phyloP scores from a whole-genome alignment of 75 land plant genomes.

The Ceratopteris richardii region DNA sequence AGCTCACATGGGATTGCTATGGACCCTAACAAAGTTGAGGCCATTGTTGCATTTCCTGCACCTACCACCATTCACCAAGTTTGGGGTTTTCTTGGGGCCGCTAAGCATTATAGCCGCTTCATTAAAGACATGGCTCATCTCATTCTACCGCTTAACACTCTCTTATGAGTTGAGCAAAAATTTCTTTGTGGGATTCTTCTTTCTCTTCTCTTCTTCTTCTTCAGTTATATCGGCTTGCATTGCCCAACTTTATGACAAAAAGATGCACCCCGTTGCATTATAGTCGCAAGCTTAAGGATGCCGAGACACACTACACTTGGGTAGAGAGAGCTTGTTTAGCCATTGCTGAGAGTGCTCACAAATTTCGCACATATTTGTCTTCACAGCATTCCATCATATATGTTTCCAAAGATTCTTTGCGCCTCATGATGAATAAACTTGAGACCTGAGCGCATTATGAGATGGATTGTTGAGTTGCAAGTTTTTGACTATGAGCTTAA shows the following conservation, averaged over 20 bases:
- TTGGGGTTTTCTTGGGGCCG: slow-evolving; percentile 13
- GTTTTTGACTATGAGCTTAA: not conserved
- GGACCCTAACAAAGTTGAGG: slow-evolving; percentile 12
- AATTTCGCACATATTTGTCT: not conserved
- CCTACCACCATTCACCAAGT: slow-evolving; percentile 8
- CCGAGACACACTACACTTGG: slow-evolving; percentile 7
- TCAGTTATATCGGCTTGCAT: slow-evolving; percentile 1
- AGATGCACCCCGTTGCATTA: not conserved
- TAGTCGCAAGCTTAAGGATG: not conserved
- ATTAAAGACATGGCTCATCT: slow-evolving; percentile 5
- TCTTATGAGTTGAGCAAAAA: slow-evolving; percentile 5
- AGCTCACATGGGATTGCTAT: slow-evolving; percentile 7
- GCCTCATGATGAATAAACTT: slow-evolving; percentile 3
- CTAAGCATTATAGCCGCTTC: slow-evolving; percentile 8
- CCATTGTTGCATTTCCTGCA: slow-evolving; percentile 2
- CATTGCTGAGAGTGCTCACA: slow-evolving; percentile 2
- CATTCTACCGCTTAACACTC: slow-evolving; percentile 9
- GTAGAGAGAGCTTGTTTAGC: slow-evolving; percentile 4
- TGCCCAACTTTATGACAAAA: slow-evolving; percentile 6
- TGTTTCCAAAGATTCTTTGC: not conserved
- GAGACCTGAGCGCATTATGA: not conserved
- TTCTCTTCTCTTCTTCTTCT: not conserved
- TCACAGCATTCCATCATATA: not conserved
- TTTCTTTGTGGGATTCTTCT: slow-evolving; percentile 5
- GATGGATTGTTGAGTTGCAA: slow-evolving; percentile 1